Percentiles rank a stretch among this genome's conserved stretches.
phyloP scores from a whole-genome alignment of 2,329 filamentous ascomycete species.

The Cladosporium halotolerans region DNA sequence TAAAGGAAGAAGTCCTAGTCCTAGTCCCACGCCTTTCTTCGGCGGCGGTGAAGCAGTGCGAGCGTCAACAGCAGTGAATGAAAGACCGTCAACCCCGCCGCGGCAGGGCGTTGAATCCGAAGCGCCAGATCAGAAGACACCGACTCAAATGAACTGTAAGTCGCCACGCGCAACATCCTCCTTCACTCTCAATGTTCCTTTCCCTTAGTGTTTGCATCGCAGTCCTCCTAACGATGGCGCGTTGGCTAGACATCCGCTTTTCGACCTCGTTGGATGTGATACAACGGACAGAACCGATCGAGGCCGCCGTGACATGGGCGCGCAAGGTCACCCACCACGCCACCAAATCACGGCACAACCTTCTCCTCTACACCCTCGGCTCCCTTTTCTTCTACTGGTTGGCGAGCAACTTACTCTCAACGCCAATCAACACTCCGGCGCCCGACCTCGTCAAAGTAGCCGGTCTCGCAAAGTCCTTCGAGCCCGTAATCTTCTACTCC shows the following conservation, averaged over 20 bases:
- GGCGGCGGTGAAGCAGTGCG: constrained; percentile 15
- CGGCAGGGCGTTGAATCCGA: constrained; percentile 1
- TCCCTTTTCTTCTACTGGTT: constrained; percentile 59
- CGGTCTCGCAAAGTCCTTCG: constrained; percentile 81
- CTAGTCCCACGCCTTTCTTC: constrained; percentile 25
- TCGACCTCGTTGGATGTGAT: constrained; percentile 81
- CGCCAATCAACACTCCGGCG: constrained; percentile 59
- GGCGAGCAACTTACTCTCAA: constrained; percentile 61
- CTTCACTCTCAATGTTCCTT: background rate
- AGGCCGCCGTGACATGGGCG: constrained; percentile 61
- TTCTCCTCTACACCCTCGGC: constrained; percentile 56
- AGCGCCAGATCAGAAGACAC: constrained; percentile 16
- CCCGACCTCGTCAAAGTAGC: constrained; percentile 89
- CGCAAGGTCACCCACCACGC: constrained; percentile 54
- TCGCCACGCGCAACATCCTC: background rate
- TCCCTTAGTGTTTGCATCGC: background rate
- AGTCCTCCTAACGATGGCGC: constrained; percentile 2
- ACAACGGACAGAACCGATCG: constrained; percentile 78
- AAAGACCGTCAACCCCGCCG: constrained; percentile 8
- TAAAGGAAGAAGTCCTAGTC: constrained; percentile 31
- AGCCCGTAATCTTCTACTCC: constrained; percentile 90
- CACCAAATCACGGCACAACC: constrained; percentile 64
- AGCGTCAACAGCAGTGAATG: constrained; percentile 14
- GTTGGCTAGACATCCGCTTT: constrained; percentile 69
- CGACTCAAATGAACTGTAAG: constrained; percentile 33